A percentile compares a stretch with the other conserved stretches of the same genome.
These are phyloP conservation scores for Populus trichocarpa DNA, from an alignment of 441 rosid genomes.

Conservation along the genomic window DNA sequence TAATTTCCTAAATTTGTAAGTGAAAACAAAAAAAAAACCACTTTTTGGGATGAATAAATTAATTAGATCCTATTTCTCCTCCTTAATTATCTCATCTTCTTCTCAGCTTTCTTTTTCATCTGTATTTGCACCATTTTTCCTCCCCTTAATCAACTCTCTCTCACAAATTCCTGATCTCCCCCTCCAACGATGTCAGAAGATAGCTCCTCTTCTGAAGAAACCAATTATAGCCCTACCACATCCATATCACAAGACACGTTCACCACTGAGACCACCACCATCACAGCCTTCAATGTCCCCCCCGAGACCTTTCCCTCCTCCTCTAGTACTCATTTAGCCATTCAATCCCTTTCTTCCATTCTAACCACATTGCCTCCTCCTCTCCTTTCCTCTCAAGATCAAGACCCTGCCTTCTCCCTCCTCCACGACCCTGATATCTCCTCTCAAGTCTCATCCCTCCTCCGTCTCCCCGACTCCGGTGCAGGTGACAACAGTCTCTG, in stretches of 20 bases:
- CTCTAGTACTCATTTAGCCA: constrained; percentile 38
- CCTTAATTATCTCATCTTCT: constrained; percentile 6
- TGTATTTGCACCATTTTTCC: background rate
- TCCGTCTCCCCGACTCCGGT: constrained; percentile 63
- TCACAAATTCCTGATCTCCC: background rate
- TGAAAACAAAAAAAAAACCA: no score
- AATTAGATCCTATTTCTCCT: constrained; percentile 5
- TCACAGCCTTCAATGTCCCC: constrained; percentile 25
- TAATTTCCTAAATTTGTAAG: no score
- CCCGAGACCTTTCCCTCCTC: constrained; percentile 3
- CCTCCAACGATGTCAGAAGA: constrained; percentile 20
- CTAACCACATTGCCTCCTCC: constrained; percentile 44
- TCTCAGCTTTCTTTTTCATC: background rate
- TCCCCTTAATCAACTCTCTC: background rate
- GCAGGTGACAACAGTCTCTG: constrained; percentile 76
- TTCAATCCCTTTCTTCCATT: constrained; percentile 51
- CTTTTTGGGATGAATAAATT: no score
- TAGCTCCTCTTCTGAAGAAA: background rate
- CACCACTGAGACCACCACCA: constrained; percentile 12
- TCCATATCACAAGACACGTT: constrained; percentile 14
- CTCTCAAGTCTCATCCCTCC: constrained; percentile 58
- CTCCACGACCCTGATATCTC: constrained; percentile 51
- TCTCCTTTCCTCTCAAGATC: constrained; percentile 35
- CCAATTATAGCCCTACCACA: background rate
- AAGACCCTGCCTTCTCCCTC: constrained; percentile 40